Evolutionary conservation across 2,329 filamentous ascomycete species (phyloP), one percentile per base, ranked within the genome.

Genomic region (Clonostachys sp.): DNA sequence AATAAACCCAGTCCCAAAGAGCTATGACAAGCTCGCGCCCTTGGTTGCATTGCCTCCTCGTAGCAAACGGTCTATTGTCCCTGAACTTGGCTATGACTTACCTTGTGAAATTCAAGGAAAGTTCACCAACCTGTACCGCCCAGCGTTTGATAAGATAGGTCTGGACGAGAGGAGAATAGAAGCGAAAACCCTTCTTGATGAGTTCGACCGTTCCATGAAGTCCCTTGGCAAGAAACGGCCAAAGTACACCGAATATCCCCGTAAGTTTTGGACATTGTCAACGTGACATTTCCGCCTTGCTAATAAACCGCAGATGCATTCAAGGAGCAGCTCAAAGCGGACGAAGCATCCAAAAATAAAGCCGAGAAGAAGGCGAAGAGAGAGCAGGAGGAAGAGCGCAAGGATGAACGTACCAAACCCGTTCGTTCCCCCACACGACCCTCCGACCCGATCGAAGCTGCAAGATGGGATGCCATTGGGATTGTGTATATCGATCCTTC

Each of bases 401-500:
- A 56, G 48, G 64, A 66, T 46, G 71, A 66, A 48, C 61, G 64
- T 17, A 63, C 56, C 34, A 72, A 70, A 44, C 66, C 68, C 12
- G 65, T 69, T 56, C 58, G 66, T 59, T 20, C 12, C 30, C 24
- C 65, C 5, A 64, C 57, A 5, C 72, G 73, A 6, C 78, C 78
- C 2, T 51, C 56, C 9, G 70, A 78, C 43, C 61, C 66, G 10
- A 63, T 68, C 14, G 74, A 73, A 48, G 75, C 71, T 20, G 73
- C 74, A 20, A 70, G 67, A 4, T 81, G 77, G 76, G 78, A 81
- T 55, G 66, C 71, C 1, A 69, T 77, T 50, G 75, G 74, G 16
- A 70, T 77, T 42, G 70, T 79, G 13, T 59, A 74, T 47, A 61
- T 80, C 49, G 71, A 76, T n/a, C 59, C 65, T 35, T 55, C 62